Conservation (phyloP, 2,329 filamentous ascomycete genomes). For the Drechslera avenae region DNA sequence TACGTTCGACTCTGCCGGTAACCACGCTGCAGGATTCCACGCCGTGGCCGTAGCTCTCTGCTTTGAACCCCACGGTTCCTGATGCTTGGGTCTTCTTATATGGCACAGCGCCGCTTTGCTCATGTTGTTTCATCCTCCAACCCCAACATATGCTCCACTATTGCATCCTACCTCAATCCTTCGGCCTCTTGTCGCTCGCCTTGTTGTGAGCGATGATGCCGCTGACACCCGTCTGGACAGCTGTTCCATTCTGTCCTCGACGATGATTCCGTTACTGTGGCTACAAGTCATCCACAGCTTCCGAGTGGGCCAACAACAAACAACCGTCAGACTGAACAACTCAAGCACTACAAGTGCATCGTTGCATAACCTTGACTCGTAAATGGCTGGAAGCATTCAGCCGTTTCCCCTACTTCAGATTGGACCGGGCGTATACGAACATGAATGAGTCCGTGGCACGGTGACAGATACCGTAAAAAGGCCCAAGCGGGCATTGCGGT, state of each 20-base stretch:
- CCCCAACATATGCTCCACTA: neutral
- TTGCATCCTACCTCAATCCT: neutral
- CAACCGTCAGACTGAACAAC: too few species aligned
- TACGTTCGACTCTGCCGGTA: neutral
- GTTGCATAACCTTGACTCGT: too few species aligned
- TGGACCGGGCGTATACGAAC: too few species aligned
- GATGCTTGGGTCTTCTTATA: neutral
- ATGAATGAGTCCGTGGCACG: too few species aligned
- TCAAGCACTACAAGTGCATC: too few species aligned
- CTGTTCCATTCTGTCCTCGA: neutral
- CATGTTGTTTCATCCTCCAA: neutral
- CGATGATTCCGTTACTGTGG: neutral
- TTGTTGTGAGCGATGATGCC: neutral
- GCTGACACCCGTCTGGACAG: neutral
- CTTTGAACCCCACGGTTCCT: neutral
- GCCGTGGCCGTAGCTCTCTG: neutral
- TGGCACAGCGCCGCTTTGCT: neutral
- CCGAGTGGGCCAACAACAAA: too few species aligned
- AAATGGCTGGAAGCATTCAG: too few species aligned
- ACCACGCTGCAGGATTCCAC: slow-evolving; percentile 3
- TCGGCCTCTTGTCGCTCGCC: neutral
- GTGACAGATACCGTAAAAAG: too few species aligned
- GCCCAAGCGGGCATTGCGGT: too few species aligned
- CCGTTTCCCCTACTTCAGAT: too few species aligned
- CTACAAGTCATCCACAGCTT: too few species aligned